Evolutionary conservation across 257 asterid species (phyloP).

Genomic region (Solanum dulcamara): DNA sequence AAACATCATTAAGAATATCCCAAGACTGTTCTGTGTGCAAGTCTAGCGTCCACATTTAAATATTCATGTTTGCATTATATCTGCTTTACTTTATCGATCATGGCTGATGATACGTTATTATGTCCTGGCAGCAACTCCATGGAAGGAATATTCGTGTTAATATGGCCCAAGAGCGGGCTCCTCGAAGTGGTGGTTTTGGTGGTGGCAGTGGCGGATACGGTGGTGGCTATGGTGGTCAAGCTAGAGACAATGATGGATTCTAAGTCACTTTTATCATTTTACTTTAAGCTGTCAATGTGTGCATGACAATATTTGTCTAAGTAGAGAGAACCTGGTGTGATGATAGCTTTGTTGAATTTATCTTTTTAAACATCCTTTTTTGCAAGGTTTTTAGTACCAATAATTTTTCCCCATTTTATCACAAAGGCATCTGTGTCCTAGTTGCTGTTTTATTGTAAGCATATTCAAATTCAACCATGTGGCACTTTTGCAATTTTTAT

Average conservation of each 20-base stretch:
- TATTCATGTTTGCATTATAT: not conserved
- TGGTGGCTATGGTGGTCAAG: conserved; percentile 21
- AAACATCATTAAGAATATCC: not conserved
- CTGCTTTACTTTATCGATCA: not conserved
- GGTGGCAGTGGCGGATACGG: conserved; percentile 20
- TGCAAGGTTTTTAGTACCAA: not conserved
- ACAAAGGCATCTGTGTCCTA: not conserved
- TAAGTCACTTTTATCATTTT: conserved; percentile 5
- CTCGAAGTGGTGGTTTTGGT: conserved; percentile 12
- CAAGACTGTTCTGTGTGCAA: not conserved
- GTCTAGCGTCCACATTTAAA: not conserved
- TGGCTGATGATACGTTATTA: not conserved
- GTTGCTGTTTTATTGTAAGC: not conserved
- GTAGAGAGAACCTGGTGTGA: not conserved
- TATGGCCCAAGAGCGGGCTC: conserved; percentile 47
- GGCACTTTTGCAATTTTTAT: not conserved
- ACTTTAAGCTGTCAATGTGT: conserved; percentile 8
- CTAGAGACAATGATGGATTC: conserved; percentile 22
- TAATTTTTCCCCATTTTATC: not conserved
- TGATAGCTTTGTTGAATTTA: not conserved
- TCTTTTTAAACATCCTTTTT: not conserved
- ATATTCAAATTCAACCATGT: not conserved
- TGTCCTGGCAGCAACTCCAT: conserved; percentile 26
- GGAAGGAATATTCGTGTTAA: conserved; percentile 77
- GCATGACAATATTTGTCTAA: not conserved